Percentiles rank a stretch among this genome's conserved stretches.
Conservation (phyloP, 371 early-diverging fungal genomes). For the Apophysomyces variabilis region DNA sequence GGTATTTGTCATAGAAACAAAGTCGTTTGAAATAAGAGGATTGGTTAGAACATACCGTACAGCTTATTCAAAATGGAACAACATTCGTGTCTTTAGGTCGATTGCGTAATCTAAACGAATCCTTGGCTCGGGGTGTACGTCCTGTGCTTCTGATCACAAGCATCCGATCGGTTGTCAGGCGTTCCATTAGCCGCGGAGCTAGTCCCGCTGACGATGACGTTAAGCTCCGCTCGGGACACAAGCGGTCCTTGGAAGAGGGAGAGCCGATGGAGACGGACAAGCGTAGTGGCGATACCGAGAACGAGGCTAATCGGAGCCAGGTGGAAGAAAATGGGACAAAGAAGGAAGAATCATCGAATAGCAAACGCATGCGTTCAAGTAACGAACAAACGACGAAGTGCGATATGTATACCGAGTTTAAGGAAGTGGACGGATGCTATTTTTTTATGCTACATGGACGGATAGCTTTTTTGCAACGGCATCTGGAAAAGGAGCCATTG, state of each 20-base stretch:
- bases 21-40: no score
- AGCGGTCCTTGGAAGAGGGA: background rate
- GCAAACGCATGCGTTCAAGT: background rate
- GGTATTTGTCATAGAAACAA: background rate
- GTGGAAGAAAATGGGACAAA: background rate
- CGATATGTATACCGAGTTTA: conserved; percentile 2
- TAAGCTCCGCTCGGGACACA: background rate
- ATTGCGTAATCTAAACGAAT: background rate
- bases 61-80: background rate
- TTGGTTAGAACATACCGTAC: background rate
- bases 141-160: background rate
- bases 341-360: background rate
- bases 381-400: background rate
- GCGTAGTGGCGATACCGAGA: background rate
- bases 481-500: background rate
- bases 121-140: background rate
- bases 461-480: background rate
- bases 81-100: background rate
- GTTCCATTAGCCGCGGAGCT: background rate
- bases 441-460: background rate
- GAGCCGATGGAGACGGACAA: background rate
- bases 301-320: background rate
- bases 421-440: background rate
- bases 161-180: background rate
- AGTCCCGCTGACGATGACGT: no score